These are phyloP conservation scores for Ustilago curta DNA, from an alignment of 1,284 basidiomycete genomes.

Conservation along the genomic window DNA sequence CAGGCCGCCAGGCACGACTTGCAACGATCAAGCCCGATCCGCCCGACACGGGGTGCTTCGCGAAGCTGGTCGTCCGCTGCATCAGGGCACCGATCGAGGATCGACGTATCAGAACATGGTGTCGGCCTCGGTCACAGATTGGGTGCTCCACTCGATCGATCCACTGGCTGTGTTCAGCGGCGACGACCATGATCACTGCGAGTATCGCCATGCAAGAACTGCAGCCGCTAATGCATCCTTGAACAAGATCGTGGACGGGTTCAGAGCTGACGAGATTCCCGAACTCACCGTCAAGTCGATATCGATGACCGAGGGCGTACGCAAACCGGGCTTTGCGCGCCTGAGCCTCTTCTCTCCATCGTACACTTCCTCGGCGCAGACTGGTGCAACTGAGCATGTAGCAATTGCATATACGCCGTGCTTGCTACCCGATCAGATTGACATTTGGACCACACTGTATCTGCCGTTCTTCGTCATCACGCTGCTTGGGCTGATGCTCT, in stretches of 20 bases:
- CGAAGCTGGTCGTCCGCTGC: conserved; percentile 43
- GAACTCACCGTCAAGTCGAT: conserved; percentile 64
- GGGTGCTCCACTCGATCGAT: conserved; percentile 46
- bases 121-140: conserved; percentile 36
- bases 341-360: conserved; percentile 40
- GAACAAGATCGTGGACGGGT: conserved; percentile 19
- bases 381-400: neutral
- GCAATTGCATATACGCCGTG: conserved; percentile 53
- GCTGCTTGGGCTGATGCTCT: conserved; percentile 18
- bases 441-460: conserved; percentile 55
- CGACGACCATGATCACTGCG: conserved; percentile 66
- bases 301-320: conserved; percentile 61
- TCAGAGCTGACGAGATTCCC: conserved; percentile 31
- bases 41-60: conserved; percentile 43
- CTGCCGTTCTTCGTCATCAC: conserved; percentile 40
- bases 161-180: conserved; percentile 58
- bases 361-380: neutral
- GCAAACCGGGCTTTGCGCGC: conserved; percentile 56
- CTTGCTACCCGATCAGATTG: conserved; percentile 58
- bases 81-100: conserved; percentile 51
- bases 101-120: conserved; percentile 62
- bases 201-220: conserved; percentile 45
- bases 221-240: neutral
- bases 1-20: conserved; percentile 28
- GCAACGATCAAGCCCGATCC: conserved; percentile 40